phyloP scores from a whole-genome alignment of 331 rosid species.

The Saraca asoca region DNA sequence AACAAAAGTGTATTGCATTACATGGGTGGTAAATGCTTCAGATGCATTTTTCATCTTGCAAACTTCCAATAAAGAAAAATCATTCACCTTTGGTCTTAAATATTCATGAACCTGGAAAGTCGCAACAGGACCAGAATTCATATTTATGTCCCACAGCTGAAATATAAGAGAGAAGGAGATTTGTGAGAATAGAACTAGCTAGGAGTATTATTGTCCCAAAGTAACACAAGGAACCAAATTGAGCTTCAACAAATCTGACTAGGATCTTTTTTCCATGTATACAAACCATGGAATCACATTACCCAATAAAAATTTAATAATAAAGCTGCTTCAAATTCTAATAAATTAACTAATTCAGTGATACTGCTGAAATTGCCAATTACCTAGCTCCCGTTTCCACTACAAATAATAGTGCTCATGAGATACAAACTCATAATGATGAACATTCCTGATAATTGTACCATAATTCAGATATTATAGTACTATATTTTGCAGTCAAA shows the following conservation, averaged over 20 bases:
- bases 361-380: conserved; percentile 1
- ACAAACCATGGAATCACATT: background rate
- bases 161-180: conserved; percentile 40
- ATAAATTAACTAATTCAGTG: conserved; percentile 1
- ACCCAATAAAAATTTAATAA: background rate
- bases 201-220: background rate
- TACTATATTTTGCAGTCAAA: background rate
- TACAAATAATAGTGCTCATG: background rate
- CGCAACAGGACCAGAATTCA: conserved; percentile 95
- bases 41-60: conserved; percentile 7
- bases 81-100: conserved; percentile 93
- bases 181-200: conserved; percentile 5
- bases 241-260: background rate
- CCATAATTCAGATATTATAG: background rate
- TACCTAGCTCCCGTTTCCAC: background rate
- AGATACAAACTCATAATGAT: background rate
- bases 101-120: conserved; percentile 97
- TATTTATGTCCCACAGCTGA: conserved; percentile 98
- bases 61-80: conserved; percentile 13
- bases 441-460: background rate
- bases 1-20: conserved; percentile 20
- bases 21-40: conserved; percentile 12
- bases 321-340: background rate
- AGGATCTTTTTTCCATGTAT: background rate
- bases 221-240: background rate